Conservation (phyloP, 441 rosid genomes). For the Adansonia gregorii region DNA sequence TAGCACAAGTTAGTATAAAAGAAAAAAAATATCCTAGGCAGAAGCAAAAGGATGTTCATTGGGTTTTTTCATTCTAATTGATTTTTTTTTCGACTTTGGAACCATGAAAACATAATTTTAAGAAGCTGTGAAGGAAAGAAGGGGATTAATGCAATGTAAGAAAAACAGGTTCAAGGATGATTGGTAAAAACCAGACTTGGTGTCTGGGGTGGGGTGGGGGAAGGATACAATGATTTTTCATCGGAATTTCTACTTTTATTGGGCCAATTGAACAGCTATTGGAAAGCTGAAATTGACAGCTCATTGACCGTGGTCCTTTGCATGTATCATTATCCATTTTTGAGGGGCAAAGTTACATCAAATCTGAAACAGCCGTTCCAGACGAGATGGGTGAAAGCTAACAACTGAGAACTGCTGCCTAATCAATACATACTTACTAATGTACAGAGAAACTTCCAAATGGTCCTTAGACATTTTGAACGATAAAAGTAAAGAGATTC, state of each 20-base stretch:
- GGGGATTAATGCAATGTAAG: background rate
- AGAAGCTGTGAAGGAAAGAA: background rate
- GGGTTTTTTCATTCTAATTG: background rate
- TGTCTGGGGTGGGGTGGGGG: background rate
- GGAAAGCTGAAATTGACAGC: slow-evolving; percentile 15
- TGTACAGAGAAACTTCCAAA: background rate
- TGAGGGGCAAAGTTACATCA: background rate
- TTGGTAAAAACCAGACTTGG: background rate
- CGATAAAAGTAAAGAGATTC: background rate
- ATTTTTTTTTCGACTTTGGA: background rate
- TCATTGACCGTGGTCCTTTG: slow-evolving; percentile 11
- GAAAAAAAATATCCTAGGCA: background rate
- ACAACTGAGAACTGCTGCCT: background rate
- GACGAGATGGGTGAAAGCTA: background rate
- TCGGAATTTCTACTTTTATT: background rate
- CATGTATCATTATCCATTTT: background rate
- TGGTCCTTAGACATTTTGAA: background rate
- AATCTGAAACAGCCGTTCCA: background rate
- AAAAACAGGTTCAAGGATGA: background rate
- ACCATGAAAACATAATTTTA: background rate
- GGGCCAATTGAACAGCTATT: background rate
- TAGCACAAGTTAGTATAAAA: background rate
- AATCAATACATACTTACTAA: background rate
- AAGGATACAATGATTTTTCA: background rate
- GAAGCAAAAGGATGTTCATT: background rate